A percentile compares a stretch with the other conserved stretches of the same genome.
phyloP scores from a whole-genome alignment of 768 basidiomycete genomes.

The Russula sp. region DNA sequence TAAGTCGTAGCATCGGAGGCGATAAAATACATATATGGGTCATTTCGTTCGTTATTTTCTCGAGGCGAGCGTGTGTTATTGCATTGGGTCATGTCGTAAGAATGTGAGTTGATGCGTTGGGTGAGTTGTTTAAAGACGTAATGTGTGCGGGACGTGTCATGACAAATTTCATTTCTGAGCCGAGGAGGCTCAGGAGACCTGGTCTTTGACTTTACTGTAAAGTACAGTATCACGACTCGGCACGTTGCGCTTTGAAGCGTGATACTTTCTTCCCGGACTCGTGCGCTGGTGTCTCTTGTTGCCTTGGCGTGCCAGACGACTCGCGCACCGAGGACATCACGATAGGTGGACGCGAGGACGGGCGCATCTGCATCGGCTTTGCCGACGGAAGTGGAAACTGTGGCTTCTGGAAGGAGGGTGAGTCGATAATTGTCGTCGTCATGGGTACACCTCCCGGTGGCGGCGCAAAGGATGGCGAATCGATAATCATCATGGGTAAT shows the following conservation, averaged over 20 bases:
- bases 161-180: background rate
- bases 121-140: background rate
- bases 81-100: background rate
- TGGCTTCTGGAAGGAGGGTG: constrained; percentile 31
- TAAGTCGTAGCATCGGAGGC: background rate
- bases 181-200: background rate
- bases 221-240: constrained; percentile 14
- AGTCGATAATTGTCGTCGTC: constrained; percentile 21
- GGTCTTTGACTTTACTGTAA: background rate
- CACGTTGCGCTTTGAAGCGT: constrained; percentile 33
- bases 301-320: constrained; percentile 5
- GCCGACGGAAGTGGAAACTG: constrained; percentile 12
- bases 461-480: constrained; percentile 29
- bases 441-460: background rate
- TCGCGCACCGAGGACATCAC: constrained; percentile 31
- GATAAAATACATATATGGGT: constrained; percentile 3
- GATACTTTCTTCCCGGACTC: constrained; percentile 31
- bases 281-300: background rate
- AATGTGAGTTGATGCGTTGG: background rate
- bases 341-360: constrained; percentile 21
- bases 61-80: background rate
- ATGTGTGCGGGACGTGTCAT: background rate
- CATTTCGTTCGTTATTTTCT: background rate
- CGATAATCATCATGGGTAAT: constrained; percentile 8
- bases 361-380: constrained; percentile 20